Evolutionary conservation across 257 asterid species (phyloP), one percentile per base, ranked within the genome.

Genomic region (Coffea canephora): DNA sequence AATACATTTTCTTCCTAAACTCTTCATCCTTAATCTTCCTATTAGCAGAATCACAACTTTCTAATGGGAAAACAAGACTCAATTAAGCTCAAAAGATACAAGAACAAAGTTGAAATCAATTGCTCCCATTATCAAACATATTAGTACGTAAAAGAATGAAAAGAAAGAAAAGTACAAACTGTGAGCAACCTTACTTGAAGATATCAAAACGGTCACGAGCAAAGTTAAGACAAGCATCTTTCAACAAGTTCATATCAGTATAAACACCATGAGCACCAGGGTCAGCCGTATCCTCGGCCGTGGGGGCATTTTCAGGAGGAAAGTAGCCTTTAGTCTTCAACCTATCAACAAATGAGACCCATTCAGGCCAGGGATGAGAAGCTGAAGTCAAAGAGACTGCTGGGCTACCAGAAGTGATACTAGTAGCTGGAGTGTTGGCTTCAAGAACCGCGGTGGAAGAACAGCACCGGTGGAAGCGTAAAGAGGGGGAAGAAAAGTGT

Each of bases 341-440:
- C 39, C 89, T 87, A 83, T 92, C 96, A 61, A 94, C 85, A 71
- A 96, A 96, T 61, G 75, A 71, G 70, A 92, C 85, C 99, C 99
- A 96, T 84, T 94, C 99, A 2, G 97, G 97, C 99, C 99, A 96
- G 0, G 97, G 98, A 82, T 96, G 99, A 55, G 76, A 55, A 6
- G 12, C 19, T 23, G 82, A n/a, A 41, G n/a, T 12, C 55, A 71
- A 71, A 52, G 87, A 71, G 39, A 74, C 71, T 74, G 79, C 84
- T 3, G 82, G 18, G 49, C 68, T 80, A 36, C 16, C 62, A 55
- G 62, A 55, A 55, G 62, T 18, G 19, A 55, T 2, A 55, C 62
- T n/a, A 21, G 23, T 6, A 59, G 31, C 11, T 2, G 46, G 43
- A 27, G 80, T 50, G 59, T 48, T 81, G 55, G 61, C 73, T 46